Evolutionary conservation across 495 filamentous ascomycete genomes (phyloP).

Genomic region (Hypoxylon cercidicola): DNA sequence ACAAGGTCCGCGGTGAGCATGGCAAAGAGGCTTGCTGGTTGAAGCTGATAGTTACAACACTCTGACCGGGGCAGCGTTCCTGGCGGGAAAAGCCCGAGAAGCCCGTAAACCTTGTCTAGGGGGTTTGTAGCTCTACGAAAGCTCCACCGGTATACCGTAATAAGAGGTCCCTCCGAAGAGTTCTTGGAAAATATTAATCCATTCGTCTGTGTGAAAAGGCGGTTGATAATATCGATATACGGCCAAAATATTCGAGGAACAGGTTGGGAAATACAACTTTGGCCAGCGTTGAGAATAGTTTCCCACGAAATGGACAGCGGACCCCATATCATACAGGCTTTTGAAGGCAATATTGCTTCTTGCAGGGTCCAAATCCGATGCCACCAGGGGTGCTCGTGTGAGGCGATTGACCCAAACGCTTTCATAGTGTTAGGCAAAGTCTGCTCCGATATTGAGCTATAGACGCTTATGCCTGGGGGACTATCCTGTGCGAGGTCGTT

Average conservation of each 20-base stretch:
- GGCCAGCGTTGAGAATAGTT: background rate
- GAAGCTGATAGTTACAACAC: background rate
- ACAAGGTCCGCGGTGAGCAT: constrained; percentile 7
- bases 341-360: background rate
- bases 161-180: background rate
- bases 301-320: constrained; percentile 2
- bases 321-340: background rate
- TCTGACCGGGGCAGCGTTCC: background rate
- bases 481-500: background rate
- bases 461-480: background rate
- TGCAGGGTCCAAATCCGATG: constrained; percentile 7
- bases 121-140: constrained; percentile 10
- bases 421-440: constrained; percentile 1
- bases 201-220: background rate
- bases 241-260: background rate
- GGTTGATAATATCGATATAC: background rate
- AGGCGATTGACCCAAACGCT: background rate
- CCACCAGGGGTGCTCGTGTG: constrained; percentile 2
- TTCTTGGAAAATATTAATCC: background rate
- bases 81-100: constrained; percentile 6
- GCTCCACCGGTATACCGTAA: constrained; percentile 1
- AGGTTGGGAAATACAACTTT: background rate
- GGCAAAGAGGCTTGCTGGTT: background rate
- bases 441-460: background rate
- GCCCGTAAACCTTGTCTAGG: constrained; percentile 6